A percentile compares a stretch with the other conserved stretches of the same genome.
These are phyloP conservation scores for Alternaria burnsii DNA, from an alignment of 2,329 filamentous ascomycete species.

Conservation along the genomic window DNA sequence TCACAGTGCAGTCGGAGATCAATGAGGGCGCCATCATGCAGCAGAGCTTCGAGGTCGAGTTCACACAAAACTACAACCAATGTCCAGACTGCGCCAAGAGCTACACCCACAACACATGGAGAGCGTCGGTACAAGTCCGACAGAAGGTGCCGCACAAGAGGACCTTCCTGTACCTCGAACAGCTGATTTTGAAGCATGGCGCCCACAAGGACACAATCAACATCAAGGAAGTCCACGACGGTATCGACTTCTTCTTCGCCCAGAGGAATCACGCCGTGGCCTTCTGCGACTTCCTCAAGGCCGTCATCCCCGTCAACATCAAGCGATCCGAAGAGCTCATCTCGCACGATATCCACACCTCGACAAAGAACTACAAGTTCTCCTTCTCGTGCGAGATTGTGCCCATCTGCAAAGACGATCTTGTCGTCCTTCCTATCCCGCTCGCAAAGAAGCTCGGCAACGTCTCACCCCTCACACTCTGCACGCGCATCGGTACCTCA, in stretches of 20 bases:
- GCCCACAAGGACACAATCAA: constrained; percentile 88
- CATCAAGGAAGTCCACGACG: constrained; percentile 96
- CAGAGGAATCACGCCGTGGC: constrained; percentile 90
- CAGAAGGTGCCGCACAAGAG: constrained; percentile 98
- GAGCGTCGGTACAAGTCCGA: constrained; percentile 90
- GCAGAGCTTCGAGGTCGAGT: constrained; percentile 94
- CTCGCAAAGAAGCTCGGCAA: constrained; percentile 88
- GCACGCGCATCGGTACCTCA: constrained; percentile 86
- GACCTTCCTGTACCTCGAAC: constrained; percentile 83
- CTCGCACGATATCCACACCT: constrained; percentile 90
- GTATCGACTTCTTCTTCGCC: constrained; percentile 94
- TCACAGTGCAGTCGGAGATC: constrained; percentile 84
- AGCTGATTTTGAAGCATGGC: constrained; percentile 92
- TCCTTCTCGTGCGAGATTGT: constrained; percentile 88
- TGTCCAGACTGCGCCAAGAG: constrained; percentile 90
- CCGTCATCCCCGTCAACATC: constrained; percentile 77
- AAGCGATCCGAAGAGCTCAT: constrained; percentile 95
- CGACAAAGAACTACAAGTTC: constrained; percentile 93
- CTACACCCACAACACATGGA: constrained; percentile 96
- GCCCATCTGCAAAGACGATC: constrained; percentile 95
- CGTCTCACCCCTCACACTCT: constrained; percentile 85
- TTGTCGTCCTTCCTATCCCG: constrained; percentile 91
- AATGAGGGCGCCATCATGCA: constrained; percentile 77
- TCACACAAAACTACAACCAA: constrained; percentile 89
- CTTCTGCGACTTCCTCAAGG: constrained; percentile 88